phyloP scores from a whole-genome alignment of 768 basidiomycete genomes.

The Termitomyces sp. region DNA sequence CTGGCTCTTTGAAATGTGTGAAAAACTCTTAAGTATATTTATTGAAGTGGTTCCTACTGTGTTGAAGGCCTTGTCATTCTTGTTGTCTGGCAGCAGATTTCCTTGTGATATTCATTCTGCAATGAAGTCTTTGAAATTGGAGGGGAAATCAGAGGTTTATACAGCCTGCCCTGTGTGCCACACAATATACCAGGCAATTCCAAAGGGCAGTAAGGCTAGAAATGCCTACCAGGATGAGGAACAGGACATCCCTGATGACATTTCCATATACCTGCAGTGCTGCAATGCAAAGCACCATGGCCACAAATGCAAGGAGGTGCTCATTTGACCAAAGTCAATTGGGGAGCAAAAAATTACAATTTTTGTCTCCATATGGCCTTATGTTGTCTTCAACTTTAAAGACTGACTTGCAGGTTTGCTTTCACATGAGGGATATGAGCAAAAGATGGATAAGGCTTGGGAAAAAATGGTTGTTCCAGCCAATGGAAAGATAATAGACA shows the following conservation, averaged over 20 bases:
- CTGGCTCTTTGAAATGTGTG: not conserved
- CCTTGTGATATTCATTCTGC: not conserved
- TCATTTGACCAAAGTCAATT: not conserved
- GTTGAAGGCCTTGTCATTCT: not conserved
- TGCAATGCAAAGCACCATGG: conserved; percentile 11
- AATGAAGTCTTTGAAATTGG: not conserved
- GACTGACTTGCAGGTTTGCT: conserved; percentile 23
- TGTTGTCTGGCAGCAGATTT: not conserved
- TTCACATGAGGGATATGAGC: conserved; percentile 16
- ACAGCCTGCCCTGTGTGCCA: not conserved
- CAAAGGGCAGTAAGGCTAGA: too few species aligned
- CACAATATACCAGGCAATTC: not conserved
- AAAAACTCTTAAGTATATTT: not conserved
- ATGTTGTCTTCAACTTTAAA: conserved; percentile 18
- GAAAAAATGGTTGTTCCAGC: too few species aligned
- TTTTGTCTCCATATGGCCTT: conserved; percentile 17
- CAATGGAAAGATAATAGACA: too few species aligned
- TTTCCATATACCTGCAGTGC: conserved; percentile 1
- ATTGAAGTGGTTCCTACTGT: not conserved
- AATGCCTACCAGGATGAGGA: not conserved
- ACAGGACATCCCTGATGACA: not conserved
- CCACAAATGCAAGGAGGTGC: conserved; percentile 4
- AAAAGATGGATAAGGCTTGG: conserved; percentile 14
- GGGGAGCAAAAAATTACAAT: not conserved
- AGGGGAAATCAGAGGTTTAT: not conserved